Percentiles rank a stretch among this genome's conserved stretches.
Conservation (phyloP, 1,284 basidiomycete species). For the Austropuccinia psidii region DNA sequence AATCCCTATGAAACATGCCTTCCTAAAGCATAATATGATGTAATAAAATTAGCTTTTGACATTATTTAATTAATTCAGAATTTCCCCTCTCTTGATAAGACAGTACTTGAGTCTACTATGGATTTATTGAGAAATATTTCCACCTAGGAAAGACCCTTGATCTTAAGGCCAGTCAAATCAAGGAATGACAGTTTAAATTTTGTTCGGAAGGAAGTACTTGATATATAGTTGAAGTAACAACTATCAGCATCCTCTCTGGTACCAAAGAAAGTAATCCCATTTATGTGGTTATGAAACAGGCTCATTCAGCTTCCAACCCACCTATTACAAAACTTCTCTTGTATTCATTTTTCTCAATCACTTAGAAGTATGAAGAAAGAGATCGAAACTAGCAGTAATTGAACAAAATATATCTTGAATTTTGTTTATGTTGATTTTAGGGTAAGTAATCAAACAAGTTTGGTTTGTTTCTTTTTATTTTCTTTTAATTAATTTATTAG, state of each 20-base stretch:
- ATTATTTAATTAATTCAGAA: constrained; percentile 94
- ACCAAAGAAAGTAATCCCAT: neutral
- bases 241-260: neutral
- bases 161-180: constrained; percentile 53
- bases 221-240: neutral
- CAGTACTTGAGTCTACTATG: constrained; percentile 69
- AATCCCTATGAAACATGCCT: constrained; percentile 87
- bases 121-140: constrained; percentile 62
- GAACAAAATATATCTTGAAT: constrained; percentile 64
- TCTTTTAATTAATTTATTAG: no score
- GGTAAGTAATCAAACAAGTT: constrained; percentile 16
- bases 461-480: neutral
- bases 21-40: constrained; percentile 78
- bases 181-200: constrained; percentile 49
- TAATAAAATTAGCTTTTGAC: constrained; percentile 79
- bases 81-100: constrained; percentile 74
- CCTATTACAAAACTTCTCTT: neutral
- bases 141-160: constrained; percentile 60
- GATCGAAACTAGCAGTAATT: constrained; percentile 39
- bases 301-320: neutral
- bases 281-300: constrained; percentile 17
- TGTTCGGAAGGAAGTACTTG: neutral
- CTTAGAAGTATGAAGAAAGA: constrained; percentile 11
- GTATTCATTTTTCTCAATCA: neutral
- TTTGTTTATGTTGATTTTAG: constrained; percentile 46